A percentile compares a stretch with the other conserved stretches of the same genome.
phyloP scores from a whole-genome alignment of 2,329 filamentous ascomycete genomes.

The Waltergamsia citrina region DNA sequence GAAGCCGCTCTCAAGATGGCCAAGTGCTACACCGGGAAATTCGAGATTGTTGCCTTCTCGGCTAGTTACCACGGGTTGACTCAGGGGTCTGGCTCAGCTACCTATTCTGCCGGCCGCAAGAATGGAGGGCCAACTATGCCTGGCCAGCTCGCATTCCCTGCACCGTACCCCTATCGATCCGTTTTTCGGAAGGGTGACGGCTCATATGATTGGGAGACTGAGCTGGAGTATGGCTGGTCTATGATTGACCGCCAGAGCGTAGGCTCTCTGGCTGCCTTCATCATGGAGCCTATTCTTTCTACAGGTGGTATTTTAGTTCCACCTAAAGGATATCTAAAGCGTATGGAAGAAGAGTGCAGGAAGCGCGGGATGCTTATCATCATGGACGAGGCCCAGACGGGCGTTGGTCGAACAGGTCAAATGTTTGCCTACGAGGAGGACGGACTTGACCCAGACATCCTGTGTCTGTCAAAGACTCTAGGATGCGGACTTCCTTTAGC shows the following conservation, averaged over 20 bases:
- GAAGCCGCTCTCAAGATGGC: constrained; percentile 58
- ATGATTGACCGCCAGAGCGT: constrained; percentile 50
- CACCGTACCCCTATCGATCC: constrained; percentile 52
- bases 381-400: constrained; percentile 53
- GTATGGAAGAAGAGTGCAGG: constrained; percentile 44
- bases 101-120: constrained; percentile 45
- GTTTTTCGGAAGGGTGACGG: constrained; percentile 47
- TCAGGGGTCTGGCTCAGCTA: constrained; percentile 38
- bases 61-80: constrained; percentile 55
- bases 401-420: constrained; percentile 44
- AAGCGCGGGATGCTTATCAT: constrained; percentile 50
- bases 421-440: constrained; percentile 51
- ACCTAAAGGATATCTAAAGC: constrained; percentile 47
- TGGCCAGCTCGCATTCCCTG: constrained; percentile 46
- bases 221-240: constrained; percentile 50
- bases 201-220: constrained; percentile 52
- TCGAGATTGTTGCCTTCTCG: constrained; percentile 51
- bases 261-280: constrained; percentile 53
- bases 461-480: constrained; percentile 51
- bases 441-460: constrained; percentile 46
- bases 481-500: constrained; percentile 50
- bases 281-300: constrained; percentile 53
- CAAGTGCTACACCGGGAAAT: constrained; percentile 55
- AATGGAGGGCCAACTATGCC: constrained; percentile 40
- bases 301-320: constrained; percentile 50